A percentile compares a stretch with the other conserved stretches of the same genome.
These are phyloP conservation scores for Mycena galopus DNA, from an alignment of 768 basidiomycete species.

Conservation along the genomic window DNA sequence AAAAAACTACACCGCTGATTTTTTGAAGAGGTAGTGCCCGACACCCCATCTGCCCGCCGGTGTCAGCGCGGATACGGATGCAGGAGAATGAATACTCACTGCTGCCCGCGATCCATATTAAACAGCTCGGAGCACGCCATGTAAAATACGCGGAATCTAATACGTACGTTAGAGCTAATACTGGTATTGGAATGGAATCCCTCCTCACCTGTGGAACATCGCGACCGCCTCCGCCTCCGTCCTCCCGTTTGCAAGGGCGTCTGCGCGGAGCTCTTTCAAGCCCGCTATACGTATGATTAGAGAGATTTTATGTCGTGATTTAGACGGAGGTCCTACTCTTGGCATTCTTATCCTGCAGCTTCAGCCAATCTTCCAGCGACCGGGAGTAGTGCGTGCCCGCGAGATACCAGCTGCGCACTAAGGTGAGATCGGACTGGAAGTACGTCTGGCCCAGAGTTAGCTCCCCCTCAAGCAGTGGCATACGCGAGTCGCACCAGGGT, in stretches of 20 bases:
- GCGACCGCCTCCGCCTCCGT: slow-evolving; percentile 65
- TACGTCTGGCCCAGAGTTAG: slow-evolving; percentile 56
- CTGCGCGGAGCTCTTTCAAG: slow-evolving; percentile 61
- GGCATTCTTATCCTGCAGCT: slow-evolving; percentile 66
- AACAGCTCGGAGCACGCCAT: slow-evolving; percentile 81
- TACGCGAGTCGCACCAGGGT: slow-evolving; percentile 55
- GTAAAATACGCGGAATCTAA: slow-evolving; percentile 78
- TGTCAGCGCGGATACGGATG: slow-evolving; percentile 15
- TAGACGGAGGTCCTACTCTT: slow-evolving; percentile 45
- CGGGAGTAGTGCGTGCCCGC: slow-evolving; percentile 74
- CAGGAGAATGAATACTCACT: slow-evolving; percentile 57
- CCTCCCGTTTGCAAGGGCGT: slow-evolving; percentile 61
- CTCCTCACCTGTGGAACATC: slow-evolving; percentile 64
- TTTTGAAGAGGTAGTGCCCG: slow-evolving; percentile 68
- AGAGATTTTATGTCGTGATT: background rate
- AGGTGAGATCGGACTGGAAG: slow-evolving; percentile 73
- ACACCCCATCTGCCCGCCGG: slow-evolving; percentile 62
- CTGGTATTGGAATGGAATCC: background rate
- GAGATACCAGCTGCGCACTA: slow-evolving; percentile 72
- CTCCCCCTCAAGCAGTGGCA: too few relatives aligned
- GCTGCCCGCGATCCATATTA: slow-evolving; percentile 69
- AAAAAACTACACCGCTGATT: slow-evolving; percentile 1
- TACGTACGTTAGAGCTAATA: background rate
- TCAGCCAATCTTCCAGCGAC: slow-evolving; percentile 77
- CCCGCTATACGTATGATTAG: slow-evolving; percentile 46